Percentiles rank a stretch among this genome's conserved stretches.
Conservation (phyloP, 805 yeast genomes). For the Starmerella floris region DNA sequence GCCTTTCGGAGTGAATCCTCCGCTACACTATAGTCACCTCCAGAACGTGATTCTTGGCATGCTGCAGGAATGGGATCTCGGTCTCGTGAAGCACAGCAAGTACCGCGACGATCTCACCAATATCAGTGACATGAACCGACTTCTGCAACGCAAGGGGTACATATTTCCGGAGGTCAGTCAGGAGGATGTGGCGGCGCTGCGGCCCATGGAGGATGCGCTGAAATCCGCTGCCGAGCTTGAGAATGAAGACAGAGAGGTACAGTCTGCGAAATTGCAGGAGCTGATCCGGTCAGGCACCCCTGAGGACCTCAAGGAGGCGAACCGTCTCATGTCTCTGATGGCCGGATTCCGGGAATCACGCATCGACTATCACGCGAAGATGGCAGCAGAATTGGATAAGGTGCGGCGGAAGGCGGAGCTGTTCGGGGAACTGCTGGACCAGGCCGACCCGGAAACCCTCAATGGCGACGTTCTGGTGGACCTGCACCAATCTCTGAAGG, state of each 20-base stretch:
- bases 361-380: constrained; percentile 61
- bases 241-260: constrained; percentile 84
- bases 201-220: constrained; percentile 59
- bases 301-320: constrained; percentile 88
- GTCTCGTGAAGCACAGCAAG: constrained; percentile 77
- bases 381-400: constrained; percentile 71
- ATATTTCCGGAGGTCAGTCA: constrained; percentile 79
- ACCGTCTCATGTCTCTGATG: constrained; percentile 92
- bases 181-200: constrained; percentile 86
- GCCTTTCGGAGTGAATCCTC: constrained; percentile 89
- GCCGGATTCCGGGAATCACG: constrained; percentile 86
- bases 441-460: constrained; percentile 26
- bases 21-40: constrained; percentile 64
- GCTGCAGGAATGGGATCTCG: constrained; percentile 94
- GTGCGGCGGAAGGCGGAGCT: constrained; percentile 75
- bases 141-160: constrained; percentile 81
- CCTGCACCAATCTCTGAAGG: constrained; percentile 61
- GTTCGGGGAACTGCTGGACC: constrained; percentile 67
- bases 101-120: constrained; percentile 86
- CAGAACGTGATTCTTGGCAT: constrained; percentile 78
- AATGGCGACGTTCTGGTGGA: constrained; percentile 66
- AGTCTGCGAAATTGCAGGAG: constrained; percentile 90
- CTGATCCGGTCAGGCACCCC: constrained; percentile 91
- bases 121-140: constrained; percentile 89
- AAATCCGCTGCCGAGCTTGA: constrained; percentile 83